A percentile compares a stretch with the other conserved stretches of the same genome.
Evolutionary conservation across 306 rosid species (phyloP).

Genomic region (Dalbergia oliveri): DNA sequence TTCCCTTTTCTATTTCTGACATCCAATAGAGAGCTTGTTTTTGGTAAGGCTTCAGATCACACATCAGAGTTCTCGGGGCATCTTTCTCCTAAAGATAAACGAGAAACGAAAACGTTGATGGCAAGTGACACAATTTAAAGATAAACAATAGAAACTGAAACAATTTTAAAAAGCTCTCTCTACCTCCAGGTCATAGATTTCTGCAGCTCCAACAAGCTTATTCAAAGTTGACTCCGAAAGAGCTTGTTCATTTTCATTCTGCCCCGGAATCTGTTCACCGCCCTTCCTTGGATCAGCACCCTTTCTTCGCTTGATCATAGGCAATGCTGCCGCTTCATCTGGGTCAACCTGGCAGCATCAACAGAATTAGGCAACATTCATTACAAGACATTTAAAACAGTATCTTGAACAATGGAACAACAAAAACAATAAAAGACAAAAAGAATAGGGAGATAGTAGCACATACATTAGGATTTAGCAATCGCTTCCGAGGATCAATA

Average conservation of each 20-base stretch:
- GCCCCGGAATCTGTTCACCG: conserved; percentile 53
- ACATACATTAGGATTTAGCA: conserved; percentile 65
- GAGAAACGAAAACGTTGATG: conserved; percentile 5
- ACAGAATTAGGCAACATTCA: conserved; percentile 15
- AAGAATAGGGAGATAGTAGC: not conserved
- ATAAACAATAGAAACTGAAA: conserved; percentile 6
- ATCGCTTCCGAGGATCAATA: conserved; percentile 77
- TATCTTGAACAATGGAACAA: not conserved
- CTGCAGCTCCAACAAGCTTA: conserved; percentile 79
- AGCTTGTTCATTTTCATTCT: conserved; percentile 69
- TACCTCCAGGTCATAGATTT: conserved; percentile 80
- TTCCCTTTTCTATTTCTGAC: conserved; percentile 80
- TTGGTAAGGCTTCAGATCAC: conserved; percentile 84
- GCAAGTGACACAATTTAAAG: conserved; percentile 3
- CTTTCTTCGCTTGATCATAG: conserved; percentile 62
- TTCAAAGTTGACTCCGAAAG: conserved; percentile 75
- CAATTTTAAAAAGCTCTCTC: not conserved
- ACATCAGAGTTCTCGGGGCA: conserved; percentile 64
- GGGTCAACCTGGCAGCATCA: conserved; percentile 57
- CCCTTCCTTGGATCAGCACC: conserved; percentile 60
- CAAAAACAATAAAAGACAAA: not conserved
- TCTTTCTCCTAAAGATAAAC: conserved; percentile 69
- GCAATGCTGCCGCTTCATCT: conserved; percentile 63
- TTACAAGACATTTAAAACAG: not conserved
- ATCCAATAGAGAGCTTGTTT: conserved; percentile 91